Conservation (phyloP, 2,329 filamentous ascomycete species). For the Beauveria medogensis region DNA sequence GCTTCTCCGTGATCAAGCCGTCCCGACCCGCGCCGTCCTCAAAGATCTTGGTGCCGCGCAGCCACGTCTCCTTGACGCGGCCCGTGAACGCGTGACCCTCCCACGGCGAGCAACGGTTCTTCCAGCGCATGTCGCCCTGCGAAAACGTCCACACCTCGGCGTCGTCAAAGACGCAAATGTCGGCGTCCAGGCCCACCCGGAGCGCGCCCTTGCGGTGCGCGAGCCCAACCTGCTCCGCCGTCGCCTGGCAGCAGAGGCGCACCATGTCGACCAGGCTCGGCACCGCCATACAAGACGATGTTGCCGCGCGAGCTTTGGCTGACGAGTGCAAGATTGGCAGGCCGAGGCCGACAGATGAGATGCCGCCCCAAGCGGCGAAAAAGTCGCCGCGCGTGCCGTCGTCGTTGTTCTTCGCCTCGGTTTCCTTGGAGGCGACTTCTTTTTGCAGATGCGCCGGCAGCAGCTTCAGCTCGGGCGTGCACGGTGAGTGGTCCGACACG, state of each 20-base stretch:
- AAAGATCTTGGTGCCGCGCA: slow-evolving; percentile 70
- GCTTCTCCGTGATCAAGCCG: slow-evolving; percentile 42
- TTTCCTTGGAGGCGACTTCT: slow-evolving; percentile 26
- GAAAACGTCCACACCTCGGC: slow-evolving; percentile 66
- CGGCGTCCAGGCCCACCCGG: slow-evolving; percentile 74
- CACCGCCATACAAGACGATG: slow-evolving; percentile 26
- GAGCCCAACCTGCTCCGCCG: slow-evolving; percentile 80
- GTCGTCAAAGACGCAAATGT: slow-evolving; percentile 89
- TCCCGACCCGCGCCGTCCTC: slow-evolving; percentile 46
- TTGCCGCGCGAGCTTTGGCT: slow-evolving; percentile 49
- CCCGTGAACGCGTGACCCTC: slow-evolving; percentile 72
- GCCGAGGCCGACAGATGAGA: slow-evolving; percentile 86
- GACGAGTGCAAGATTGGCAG: slow-evolving; percentile 85
- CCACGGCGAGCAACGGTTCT: slow-evolving; percentile 88
- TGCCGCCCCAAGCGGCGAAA: slow-evolving; percentile 93
- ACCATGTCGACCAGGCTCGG: slow-evolving; percentile 69
- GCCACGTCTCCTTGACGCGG: slow-evolving; percentile 76
- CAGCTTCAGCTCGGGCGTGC: slow-evolving; percentile 88
- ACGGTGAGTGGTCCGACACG: slow-evolving; percentile 92
- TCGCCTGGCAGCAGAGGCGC: slow-evolving; percentile 76
- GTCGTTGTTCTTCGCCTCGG: slow-evolving; percentile 16
- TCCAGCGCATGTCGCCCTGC: slow-evolving; percentile 80
- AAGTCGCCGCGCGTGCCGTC: slow-evolving; percentile 60
- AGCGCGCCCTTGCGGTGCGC: slow-evolving; percentile 71
- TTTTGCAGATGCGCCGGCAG: slow-evolving; percentile 57